Conservation (phyloP, 495 filamentous ascomycete genomes). For the Lindgomyces ingoldianus region DNA sequence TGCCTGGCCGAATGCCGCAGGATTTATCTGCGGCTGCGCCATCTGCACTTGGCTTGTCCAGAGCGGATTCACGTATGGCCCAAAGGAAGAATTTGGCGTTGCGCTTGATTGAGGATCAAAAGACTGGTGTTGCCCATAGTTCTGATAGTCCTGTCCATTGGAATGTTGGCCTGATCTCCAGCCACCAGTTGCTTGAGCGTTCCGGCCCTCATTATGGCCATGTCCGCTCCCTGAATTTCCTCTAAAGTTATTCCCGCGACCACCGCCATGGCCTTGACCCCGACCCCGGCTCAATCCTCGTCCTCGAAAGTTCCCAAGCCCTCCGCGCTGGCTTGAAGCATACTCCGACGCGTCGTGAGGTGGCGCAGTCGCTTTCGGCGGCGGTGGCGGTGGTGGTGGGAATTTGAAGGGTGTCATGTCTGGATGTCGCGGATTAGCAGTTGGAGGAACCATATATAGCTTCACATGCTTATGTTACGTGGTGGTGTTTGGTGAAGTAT, state of each 20-base stretch:
- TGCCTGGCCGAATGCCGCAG: slow-evolving; percentile 18
- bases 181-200: background rate
- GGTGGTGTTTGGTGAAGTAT: too few relatives aligned
- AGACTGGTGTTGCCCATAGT: slow-evolving; percentile 7
- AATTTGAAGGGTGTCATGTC: slow-evolving; percentile 41
- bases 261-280: background rate
- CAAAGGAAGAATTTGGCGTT: background rate
- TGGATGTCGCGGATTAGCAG: background rate
- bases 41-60: background rate
- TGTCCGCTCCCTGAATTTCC: slow-evolving; percentile 17
- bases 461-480: background rate
- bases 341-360: slow-evolving; percentile 20
- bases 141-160: background rate
- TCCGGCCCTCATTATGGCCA: background rate
- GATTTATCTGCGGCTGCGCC: slow-evolving; percentile 14
- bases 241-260: background rate
- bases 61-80: slow-evolving; percentile 22
- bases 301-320: slow-evolving; percentile 22
- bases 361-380: slow-evolving; percentile 38
- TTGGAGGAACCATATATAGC: background rate
- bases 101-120: background rate
- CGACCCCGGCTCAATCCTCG: background rate
- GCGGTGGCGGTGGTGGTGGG: slow-evolving; percentile 48
- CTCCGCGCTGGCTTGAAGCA: slow-evolving; percentile 30
- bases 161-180: slow-evolving; percentile 1